Percentiles rank a stretch among this genome's conserved stretches.
Conservation (phyloP, 1,284 basidiomycete species). For the Malassezia equina region DNA sequence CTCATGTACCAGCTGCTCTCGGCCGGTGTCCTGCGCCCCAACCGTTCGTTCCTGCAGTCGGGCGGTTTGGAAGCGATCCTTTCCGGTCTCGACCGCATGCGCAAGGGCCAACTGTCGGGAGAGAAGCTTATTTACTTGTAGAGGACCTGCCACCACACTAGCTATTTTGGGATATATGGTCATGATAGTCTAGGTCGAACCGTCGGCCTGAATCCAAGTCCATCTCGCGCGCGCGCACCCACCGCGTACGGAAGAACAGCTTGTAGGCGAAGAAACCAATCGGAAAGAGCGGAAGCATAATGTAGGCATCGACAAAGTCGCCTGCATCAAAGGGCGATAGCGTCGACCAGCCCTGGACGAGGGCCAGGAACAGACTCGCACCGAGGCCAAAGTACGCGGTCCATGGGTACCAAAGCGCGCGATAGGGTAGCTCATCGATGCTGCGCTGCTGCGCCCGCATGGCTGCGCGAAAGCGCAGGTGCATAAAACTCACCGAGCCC, state of each 20-base stretch:
- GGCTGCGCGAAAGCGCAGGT: conserved; percentile 29
- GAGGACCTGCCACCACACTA: background rate
- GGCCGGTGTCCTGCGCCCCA: conserved; percentile 26
- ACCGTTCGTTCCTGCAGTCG: conserved; percentile 27
- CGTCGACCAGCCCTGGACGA: conserved; percentile 41
- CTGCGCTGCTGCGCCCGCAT: conserved; percentile 21
- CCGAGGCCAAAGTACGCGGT: conserved; percentile 32
- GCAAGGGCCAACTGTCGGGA: conserved; percentile 32
- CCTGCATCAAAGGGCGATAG: conserved; percentile 25
- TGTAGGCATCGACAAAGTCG: conserved; percentile 27
- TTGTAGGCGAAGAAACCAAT: conserved; percentile 17
- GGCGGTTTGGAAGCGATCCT: conserved; percentile 29
- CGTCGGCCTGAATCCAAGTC: conserved; percentile 18
- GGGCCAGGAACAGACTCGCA: conserved; percentile 30
- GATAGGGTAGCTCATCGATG: conserved; percentile 23
- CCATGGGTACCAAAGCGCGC: conserved; percentile 22
- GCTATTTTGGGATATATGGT: background rate
- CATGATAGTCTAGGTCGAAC: background rate
- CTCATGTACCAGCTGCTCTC: conserved; percentile 26
- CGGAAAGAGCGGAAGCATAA: conserved; percentile 22
- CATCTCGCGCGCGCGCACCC: conserved; percentile 13
- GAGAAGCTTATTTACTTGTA: conserved; percentile 33
- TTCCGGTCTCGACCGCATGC: conserved; percentile 30
- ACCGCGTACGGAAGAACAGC: conserved; percentile 9
- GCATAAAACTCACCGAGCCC: conserved; percentile 23